Base-by-base conservation (phyloP, 306 rosid genomes). In the Potentilla sterilis region DNA sequence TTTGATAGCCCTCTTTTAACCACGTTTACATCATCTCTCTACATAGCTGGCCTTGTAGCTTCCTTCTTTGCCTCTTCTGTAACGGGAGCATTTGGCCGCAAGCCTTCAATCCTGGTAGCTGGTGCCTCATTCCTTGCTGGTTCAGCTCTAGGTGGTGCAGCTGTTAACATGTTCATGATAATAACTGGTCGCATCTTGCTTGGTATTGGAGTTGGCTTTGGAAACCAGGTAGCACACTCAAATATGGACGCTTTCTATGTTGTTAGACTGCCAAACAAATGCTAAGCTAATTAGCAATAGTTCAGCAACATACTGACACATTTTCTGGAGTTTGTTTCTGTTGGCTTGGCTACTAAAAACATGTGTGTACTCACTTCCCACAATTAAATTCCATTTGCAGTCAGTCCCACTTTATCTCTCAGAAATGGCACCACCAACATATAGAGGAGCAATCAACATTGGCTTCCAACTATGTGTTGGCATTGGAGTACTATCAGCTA, bases 201-300 rank as follows among this genome's bases (percentile, higher is more conserved):
- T 10, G 97, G 97, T 38, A 87, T 91, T 35, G 97, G 97, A 12
- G 91, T 91, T 65, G 97, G 94, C 59, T 91, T 91, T 76, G 85
- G 88, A 58, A 91, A 89, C 75, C 94, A 91, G 90, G 97, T 88
- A 84, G 41, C 37, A 7, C 1, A 8, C 9, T 62, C 42, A 22
- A 24, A 24, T 58, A 58, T 58, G 32, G 6, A 0, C 14, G 1
- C 1, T 13, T 61, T 40, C 14, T 32, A 5, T 61, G 38, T 32
- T 32, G 9, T 15, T 1, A 61, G n/a, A 32, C 67, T 32, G 35
- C 4, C 24, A 57, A 57, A 11, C 15, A 57, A 57, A 13, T 21
- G 16, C 35, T 57, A 12, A 10, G 2, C 0, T 9, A 22, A 57
- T 9, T 49, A 51, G 57, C 16, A 24, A 58, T 58, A 10, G 64